Conservation (phyloP, 1,139 yeast genomes). For the Debaryomyces psychrophilus region DNA sequence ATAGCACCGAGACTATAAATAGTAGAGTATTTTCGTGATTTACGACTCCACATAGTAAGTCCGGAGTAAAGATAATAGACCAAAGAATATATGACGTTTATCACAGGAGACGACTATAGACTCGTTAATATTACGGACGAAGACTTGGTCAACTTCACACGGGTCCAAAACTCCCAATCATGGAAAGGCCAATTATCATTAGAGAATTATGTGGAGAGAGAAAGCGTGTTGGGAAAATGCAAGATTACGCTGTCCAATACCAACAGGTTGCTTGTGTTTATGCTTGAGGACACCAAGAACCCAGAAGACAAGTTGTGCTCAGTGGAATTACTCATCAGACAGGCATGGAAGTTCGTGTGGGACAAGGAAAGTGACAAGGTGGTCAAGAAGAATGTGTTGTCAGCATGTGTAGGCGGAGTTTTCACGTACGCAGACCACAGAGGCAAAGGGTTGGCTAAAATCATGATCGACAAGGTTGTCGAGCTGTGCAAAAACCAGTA, state of each 20-base stretch:
- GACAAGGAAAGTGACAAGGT: constrained; percentile 22
- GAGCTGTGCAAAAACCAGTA: constrained; percentile 26
- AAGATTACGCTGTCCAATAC: constrained; percentile 28
- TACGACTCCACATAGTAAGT: not conserved
- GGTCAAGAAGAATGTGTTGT: constrained; percentile 30
- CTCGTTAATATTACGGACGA: constrained; percentile 35
- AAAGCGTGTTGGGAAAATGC: constrained; percentile 43
- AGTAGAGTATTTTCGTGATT: not conserved
- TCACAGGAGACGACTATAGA: constrained; percentile 6
- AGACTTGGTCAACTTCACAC: constrained; percentile 51
- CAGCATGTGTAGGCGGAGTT: constrained; percentile 67
- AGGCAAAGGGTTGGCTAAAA: constrained; percentile 65
- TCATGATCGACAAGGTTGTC: constrained; percentile 57
- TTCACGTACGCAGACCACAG: constrained; percentile 60
- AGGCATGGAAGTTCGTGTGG: constrained; percentile 29
- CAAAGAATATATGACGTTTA: constrained; percentile 3
- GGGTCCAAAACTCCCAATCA: constrained; percentile 46
- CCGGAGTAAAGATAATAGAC: not conserved
- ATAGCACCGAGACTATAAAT: not conserved
- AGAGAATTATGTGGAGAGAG: constrained; percentile 57
- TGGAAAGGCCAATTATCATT: constrained; percentile 57
- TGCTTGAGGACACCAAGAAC: constrained; percentile 28
- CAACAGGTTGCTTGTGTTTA: constrained; percentile 34
- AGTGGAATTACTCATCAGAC: constrained; percentile 41
- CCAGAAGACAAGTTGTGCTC: constrained; percentile 32